Evolutionary conservation across 2,329 filamentous ascomycete species (phyloP), one percentile per base, ranked within the genome.

Genomic region (Fusarium musae): DNA sequence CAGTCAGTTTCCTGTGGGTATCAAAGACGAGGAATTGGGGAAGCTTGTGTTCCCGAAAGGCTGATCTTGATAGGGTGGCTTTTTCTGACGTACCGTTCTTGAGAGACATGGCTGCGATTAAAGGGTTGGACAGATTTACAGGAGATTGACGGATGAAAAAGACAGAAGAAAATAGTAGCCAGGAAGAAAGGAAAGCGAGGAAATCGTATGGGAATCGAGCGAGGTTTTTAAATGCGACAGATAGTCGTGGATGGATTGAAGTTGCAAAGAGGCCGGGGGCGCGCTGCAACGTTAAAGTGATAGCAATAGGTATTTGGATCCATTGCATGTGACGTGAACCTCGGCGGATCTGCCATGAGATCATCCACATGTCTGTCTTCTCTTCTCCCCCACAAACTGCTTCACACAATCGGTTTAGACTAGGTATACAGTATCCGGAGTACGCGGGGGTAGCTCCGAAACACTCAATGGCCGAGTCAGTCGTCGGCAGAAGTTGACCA

Each of bases 51-150:
- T 58, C 15, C 23, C 16, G 16, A 19, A 39, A 37, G 23, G n/a
- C 30, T 37, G 36, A 46, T 40, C 15, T 44, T 32, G 53, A 59
- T 30, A 30, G 7, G 44, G 19, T 44, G 57, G 47, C 34, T 54
- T 49, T 28, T 49, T 23, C 28, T 44, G 52, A 82, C 87, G 76
- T 86, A 93, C 92, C 89, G 85, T 92, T 91, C 84, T 91, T 91
- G 84, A 94, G 87, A 88, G 90, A 87, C 92, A 94, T 94, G 77
- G 75, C 87, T 84, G 71, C 64, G 68, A 30, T n/a, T 36, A 2
- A n/a, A 49, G 28, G 43, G 16, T 26, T 54, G 49, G 50, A 19
- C 15, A 49, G 28, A 53, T 30, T 23, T 17, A 16, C 34, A 58
- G 34, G 21, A 42, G 23, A 71, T 56, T 43, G 26, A 44, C 30